Evolutionary conservation across 192 early-diverging fungal genomes (phyloP), one percentile per base, ranked within the genome.

Genomic region (Ambispora gerdemannii): DNA sequence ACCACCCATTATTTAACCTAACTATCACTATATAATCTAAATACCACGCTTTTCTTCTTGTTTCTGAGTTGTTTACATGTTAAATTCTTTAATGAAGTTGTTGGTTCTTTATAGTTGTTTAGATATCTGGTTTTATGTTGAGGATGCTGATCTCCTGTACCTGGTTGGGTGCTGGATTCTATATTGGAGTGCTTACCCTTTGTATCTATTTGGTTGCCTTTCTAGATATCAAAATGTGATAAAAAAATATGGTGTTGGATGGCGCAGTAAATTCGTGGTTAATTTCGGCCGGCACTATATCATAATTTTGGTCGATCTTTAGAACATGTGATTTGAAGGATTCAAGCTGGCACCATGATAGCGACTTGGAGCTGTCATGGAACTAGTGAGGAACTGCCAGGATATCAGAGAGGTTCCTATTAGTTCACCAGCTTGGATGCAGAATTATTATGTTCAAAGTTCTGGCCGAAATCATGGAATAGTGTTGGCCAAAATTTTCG

Each of bases 1-100:
- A 55, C 52, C 52, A 55, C 52, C 52, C 20, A 55, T 27, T 24
- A 55, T 55, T 55, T 55, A 55, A 55, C 20, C 52, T 55, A 55
- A 55, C 3, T 3, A n/a, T n/a, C n/a, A n/a, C n/a, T n/a, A 24
- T 24, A 24, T 31, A 27, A 55, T 55, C 24, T 25, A n/a, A 56
- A 25, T 56, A 24, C 22, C 13, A 11, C 22, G 24, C 24, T 56
- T 24, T n/a, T n/a, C n/a, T n/a, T n/a, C n/a, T n/a, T n/a, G n/a
- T n/a, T n/a, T n/a, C n/a, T n/a, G n/a, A n/a, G n/a, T n/a, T n/a
- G n/a, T n/a, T n/a, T n/a, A n/a, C n/a, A n/a, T n/a, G n/a, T n/a
- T n/a, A n/a, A n/a, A n/a, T n/a, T n/a, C n/a, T n/a, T n/a, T n/a
- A n/a, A n/a, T n/a, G n/a, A n/a, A n/a, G n/a, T n/a, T n/a, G n/a